These are phyloP conservation scores for Paramarasmius palmivorus DNA, from an alignment of 1,284 basidiomycete genomes.

Conservation along the genomic window DNA sequence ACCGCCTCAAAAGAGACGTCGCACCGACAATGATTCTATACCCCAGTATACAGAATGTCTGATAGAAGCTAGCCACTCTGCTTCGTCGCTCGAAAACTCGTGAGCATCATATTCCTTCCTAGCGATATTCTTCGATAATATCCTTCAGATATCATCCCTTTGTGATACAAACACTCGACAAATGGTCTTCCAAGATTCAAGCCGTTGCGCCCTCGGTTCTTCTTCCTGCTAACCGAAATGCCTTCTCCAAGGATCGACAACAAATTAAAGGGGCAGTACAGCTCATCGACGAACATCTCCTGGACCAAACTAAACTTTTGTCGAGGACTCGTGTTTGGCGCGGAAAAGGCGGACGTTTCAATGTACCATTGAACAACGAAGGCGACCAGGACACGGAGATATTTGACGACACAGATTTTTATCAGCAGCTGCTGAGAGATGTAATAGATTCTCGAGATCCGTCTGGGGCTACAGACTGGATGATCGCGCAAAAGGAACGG, in stretches of 20 bases:
- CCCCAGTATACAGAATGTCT: constrained; percentile 43
- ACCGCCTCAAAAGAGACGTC: constrained; percentile 64
- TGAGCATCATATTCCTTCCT: constrained; percentile 32
- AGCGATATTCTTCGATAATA: constrained; percentile 5
- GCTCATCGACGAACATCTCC: constrained; percentile 71
- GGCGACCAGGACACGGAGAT: constrained; percentile 42
- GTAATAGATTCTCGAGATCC: constrained; percentile 73
- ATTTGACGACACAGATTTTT: constrained; percentile 91
- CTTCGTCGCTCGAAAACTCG: constrained; percentile 56
- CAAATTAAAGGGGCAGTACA: constrained; percentile 62
- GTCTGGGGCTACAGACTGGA: constrained; percentile 57
- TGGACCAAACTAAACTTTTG: constrained; percentile 56
- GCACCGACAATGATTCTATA: constrained; percentile 34
- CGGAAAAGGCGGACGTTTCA: constrained; percentile 45
- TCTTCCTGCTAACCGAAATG: constrained; percentile 64
- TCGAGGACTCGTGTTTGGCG: constrained; percentile 56
- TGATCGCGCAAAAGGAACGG: constrained; percentile 63
- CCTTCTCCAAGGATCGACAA: constrained; percentile 55
- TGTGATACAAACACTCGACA: constrained; percentile 75
- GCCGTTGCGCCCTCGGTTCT: constrained; percentile 81
- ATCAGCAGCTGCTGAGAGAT: constrained; percentile 86
- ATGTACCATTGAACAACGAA: constrained; percentile 25
- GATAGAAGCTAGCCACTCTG: constrained; percentile 42
- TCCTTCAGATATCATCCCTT: constrained; percentile 61
- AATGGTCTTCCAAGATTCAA: constrained; percentile 94